phyloP scores from a whole-genome alignment of 768 basidiomycete species.

The Tremella yokohamensis region DNA sequence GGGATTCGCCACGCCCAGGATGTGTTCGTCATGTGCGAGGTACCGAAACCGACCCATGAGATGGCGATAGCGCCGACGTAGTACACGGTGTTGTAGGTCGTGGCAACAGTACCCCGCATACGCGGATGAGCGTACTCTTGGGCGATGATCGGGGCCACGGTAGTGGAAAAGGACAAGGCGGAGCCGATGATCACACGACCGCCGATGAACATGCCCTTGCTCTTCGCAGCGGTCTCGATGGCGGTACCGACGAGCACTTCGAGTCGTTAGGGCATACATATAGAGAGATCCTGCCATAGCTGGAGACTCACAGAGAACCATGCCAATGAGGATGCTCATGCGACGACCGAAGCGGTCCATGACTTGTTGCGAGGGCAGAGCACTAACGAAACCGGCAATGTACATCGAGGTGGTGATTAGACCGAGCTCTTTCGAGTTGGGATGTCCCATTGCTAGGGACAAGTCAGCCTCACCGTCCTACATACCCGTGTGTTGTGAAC shows the following conservation, averaged over 20 bases:
- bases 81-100: constrained; percentile 7
- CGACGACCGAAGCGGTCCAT: constrained; percentile 7
- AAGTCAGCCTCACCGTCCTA: neutral
- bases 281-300: too few relatives aligned
- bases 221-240: constrained; percentile 6
- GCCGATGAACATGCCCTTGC: constrained; percentile 30
- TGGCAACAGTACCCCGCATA: neutral
- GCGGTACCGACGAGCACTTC: constrained; percentile 6
- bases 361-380: constrained; percentile 1
- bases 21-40: constrained; percentile 9
- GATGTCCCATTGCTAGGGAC: constrained; percentile 6
- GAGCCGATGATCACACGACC: constrained; percentile 54
- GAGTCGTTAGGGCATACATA: neutral
- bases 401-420: constrained; percentile 10
- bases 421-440: constrained; percentile 2
- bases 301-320: constrained; percentile 4
- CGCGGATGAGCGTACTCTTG: constrained; percentile 6
- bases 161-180: constrained; percentile 2
- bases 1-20: constrained; percentile 61
- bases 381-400: constrained; percentile 7
- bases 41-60: too few relatives aligned
- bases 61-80: constrained; percentile 11
- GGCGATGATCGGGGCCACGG: neutral
- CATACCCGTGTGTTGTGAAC: neutral
- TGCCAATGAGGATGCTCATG: neutral